Percentiles rank a stretch among this genome's conserved stretches.
Evolutionary conservation across 352 stramenopile species (phyloP).

Genomic region (Thraustochytrium sp.): DNA sequence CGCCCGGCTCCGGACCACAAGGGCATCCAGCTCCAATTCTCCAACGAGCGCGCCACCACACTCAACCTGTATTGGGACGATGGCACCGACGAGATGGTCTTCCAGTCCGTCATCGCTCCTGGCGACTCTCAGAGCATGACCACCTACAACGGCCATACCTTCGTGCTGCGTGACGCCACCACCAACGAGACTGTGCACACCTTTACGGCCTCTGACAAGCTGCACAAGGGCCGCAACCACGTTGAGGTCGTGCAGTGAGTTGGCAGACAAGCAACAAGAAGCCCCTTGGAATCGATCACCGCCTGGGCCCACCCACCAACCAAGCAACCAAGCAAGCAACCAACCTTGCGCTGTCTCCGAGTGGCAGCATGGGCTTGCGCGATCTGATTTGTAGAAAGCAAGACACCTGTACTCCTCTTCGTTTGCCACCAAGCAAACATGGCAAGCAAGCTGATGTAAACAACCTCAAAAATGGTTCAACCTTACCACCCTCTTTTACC

Average conservation of each 20-base stretch:
- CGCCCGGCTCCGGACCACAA: constrained; percentile 11
- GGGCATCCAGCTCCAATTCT: constrained; percentile 8
- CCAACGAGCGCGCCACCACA: not conserved
- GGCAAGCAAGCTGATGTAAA: too few species aligned
- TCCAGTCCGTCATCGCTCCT: not conserved
- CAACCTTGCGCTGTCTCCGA: too few species aligned
- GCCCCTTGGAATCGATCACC: too few species aligned
- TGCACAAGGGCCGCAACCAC: constrained; percentile 16
- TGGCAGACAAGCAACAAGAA: too few species aligned
- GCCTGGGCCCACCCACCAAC: too few species aligned
- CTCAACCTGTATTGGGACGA: constrained; percentile 44
- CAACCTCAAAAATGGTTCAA: too few species aligned
- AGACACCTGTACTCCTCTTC: too few species aligned
- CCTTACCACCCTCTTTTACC: too few species aligned
- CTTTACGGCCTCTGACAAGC: not conserved
- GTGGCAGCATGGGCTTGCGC: too few species aligned
- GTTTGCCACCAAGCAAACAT: too few species aligned
- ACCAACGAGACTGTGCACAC: not conserved
- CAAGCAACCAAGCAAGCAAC: too few species aligned
- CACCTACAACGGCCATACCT: constrained; percentile 41
- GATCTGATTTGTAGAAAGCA: too few species aligned
- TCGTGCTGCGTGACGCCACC: not conserved
- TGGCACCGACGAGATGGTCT: constrained; percentile 42
- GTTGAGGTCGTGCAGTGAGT: not conserved
- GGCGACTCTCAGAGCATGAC: constrained; percentile 23